Percentiles rank a stretch among this genome's conserved stretches.
Evolutionary conservation across 2,329 filamentous ascomycete species (phyloP).

Genomic region (Calonectria pteridis): DNA sequence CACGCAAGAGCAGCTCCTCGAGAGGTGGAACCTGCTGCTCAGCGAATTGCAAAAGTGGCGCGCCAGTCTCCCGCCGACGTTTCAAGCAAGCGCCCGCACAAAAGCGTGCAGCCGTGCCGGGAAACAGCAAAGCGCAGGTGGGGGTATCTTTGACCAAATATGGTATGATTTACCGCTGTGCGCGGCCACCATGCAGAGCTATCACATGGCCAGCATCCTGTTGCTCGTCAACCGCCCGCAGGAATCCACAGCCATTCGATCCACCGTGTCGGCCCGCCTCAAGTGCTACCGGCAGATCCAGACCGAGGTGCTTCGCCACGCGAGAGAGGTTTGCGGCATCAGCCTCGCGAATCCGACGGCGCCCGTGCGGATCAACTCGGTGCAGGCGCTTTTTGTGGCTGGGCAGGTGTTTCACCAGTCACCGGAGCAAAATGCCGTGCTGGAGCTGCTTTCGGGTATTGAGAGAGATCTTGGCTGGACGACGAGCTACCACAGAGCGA

Average conservation of each 20-base stretch:
- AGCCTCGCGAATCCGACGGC: conserved; percentile 35
- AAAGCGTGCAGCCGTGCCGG: not conserved
- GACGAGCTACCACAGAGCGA: conserved; percentile 51
- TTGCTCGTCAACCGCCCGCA: conserved; percentile 64
- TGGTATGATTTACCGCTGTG: conserved; percentile 75
- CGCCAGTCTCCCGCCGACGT: conserved; percentile 32
- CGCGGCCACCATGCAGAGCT: conserved; percentile 74
- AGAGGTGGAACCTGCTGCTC: conserved; percentile 35
- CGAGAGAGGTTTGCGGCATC: conserved; percentile 39
- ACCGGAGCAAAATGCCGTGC: conserved; percentile 65
- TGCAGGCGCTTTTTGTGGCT: conserved; percentile 39
- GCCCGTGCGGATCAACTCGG: conserved; percentile 35
- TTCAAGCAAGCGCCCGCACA: conserved; percentile 31
- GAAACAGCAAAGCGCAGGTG: not conserved
- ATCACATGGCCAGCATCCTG: conserved; percentile 73
- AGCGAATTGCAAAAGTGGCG: conserved; percentile 35
- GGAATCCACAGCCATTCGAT: conserved; percentile 40
- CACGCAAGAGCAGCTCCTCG: conserved; percentile 34
- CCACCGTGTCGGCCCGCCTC: conserved; percentile 36
- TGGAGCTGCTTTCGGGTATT: conserved; percentile 68
- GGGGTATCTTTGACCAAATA: conserved; percentile 61
- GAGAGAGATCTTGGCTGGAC: conserved; percentile 75
- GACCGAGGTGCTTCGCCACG: conserved; percentile 29
- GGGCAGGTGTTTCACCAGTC: conserved; percentile 55
- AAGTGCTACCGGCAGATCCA: conserved; percentile 37